Conservation (phyloP, 257 asterid species). For the Capsicum baccatum region DNA sequence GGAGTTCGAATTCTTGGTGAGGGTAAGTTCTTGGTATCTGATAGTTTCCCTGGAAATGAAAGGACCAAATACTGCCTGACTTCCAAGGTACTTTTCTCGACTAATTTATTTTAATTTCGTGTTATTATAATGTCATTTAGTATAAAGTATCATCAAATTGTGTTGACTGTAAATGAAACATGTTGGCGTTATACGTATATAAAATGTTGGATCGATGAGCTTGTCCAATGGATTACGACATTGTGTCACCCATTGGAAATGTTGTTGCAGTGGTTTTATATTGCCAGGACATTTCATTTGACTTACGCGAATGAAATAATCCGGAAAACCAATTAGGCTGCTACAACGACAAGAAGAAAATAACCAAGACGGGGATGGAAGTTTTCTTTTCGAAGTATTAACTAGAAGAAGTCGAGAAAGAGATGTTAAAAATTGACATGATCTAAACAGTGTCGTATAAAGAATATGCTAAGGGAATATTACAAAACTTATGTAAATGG, state of each 20-base stretch:
- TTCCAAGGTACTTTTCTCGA: conserved; percentile 58
- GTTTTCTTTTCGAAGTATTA: neutral
- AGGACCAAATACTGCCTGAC: conserved; percentile 86
- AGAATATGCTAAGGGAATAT: conserved; percentile 5
- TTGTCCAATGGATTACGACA: neutral
- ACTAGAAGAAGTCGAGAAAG: neutral
- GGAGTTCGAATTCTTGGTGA: conserved; percentile 83
- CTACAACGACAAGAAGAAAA: neutral
- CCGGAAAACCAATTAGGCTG: neutral
- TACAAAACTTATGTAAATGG: neutral
- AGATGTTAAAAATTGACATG: neutral
- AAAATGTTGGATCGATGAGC: neutral
- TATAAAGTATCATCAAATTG: neutral
- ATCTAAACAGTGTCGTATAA: neutral
- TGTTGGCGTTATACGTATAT: neutral
- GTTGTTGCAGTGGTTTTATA: neutral
- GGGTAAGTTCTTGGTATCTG: conserved; percentile 76
- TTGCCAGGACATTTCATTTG: neutral
- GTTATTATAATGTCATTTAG: neutral
- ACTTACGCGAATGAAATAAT: neutral
- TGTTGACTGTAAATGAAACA: neutral
- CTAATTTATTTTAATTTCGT: neutral
- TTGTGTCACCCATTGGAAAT: neutral
- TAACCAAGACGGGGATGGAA: neutral
- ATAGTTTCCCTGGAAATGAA: conserved; percentile 87